Conservation (phyloP, 306 rosid species). For the Casuarina cunninghamiana region DNA sequence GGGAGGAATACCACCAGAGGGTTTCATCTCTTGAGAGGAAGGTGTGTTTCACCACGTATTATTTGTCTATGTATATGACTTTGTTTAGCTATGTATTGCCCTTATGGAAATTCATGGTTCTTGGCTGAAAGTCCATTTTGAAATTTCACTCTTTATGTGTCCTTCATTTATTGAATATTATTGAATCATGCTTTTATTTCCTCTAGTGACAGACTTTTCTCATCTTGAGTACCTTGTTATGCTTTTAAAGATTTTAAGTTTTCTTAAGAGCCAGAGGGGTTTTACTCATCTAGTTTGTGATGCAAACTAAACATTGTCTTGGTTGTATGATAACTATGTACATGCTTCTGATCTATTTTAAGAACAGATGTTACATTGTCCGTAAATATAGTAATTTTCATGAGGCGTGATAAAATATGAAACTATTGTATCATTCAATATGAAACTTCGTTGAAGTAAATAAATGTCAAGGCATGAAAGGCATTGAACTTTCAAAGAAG, state of each 20-base stretch:
- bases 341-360: neutral
- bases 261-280: neutral
- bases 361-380: neutral
- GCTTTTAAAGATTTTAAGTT: neutral
- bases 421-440: neutral
- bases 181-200: neutral
- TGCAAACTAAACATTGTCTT: slow-evolving; percentile 14
- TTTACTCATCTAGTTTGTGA: neutral
- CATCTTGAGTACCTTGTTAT: neutral
- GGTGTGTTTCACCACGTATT: slow-evolving; percentile 44
- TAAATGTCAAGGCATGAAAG: neutral
- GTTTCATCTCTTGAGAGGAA: slow-evolving; percentile 86
- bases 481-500: neutral
- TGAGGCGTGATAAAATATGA: neutral
- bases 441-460: neutral
- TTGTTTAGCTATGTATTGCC: neutral
- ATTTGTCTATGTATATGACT: slow-evolving; percentile 16
- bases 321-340: neutral
- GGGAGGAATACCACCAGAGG: slow-evolving; percentile 98
- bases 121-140: slow-evolving; percentile 17
- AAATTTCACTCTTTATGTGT: neutral
- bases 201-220: neutral
- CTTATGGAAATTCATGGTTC: neutral
- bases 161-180: neutral
- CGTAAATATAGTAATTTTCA: neutral